Evolutionary conservation across 495 filamentous ascomycete species (phyloP).

Genomic region (Hypomontagnella submonticulosa): DNA sequence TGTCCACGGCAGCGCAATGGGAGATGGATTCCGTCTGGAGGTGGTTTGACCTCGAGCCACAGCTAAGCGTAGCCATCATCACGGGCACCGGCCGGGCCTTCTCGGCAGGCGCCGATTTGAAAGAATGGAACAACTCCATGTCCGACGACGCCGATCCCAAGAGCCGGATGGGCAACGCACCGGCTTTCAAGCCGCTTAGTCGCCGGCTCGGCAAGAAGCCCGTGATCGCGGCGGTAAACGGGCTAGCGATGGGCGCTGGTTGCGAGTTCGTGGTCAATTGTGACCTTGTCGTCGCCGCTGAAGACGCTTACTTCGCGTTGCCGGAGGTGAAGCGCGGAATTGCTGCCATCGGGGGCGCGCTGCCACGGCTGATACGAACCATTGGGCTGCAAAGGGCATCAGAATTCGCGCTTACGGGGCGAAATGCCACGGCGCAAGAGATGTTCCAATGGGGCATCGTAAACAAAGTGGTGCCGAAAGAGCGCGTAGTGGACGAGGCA

Average conservation of each 20-base stretch:
- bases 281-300: slow-evolving; percentile 76
- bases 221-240: slow-evolving; percentile 83
- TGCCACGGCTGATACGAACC: slow-evolving; percentile 76
- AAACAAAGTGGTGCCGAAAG: slow-evolving; percentile 71
- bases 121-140: slow-evolving; percentile 57
- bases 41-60: slow-evolving; percentile 60
- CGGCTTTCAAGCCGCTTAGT: slow-evolving; percentile 64
- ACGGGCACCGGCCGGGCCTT: slow-evolving; percentile 64
- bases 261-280: slow-evolving; percentile 79
- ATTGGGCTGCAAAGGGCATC: slow-evolving; percentile 75
- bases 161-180: slow-evolving; percentile 59
- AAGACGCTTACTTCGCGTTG: slow-evolving; percentile 69
- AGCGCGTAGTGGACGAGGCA: slow-evolving; percentile 63
- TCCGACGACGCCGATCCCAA: slow-evolving; percentile 46
- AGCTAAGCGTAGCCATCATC: slow-evolving; percentile 61
- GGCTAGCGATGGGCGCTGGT: slow-evolving; percentile 78
- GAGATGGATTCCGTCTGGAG: slow-evolving; percentile 59
- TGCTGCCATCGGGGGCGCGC: slow-evolving; percentile 75
- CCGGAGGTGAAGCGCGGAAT: slow-evolving; percentile 80
- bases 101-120: slow-evolving; percentile 68
- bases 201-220: slow-evolving; percentile 70
- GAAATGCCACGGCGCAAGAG: slow-evolving; percentile 69
- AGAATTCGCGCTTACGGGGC: slow-evolving; percentile 78
- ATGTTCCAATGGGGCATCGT: slow-evolving; percentile 78
- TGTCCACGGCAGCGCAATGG: slow-evolving; percentile 55